Base-by-base conservation (phyloP, 148 eudicot species). In the Drosera capensis region DNA sequence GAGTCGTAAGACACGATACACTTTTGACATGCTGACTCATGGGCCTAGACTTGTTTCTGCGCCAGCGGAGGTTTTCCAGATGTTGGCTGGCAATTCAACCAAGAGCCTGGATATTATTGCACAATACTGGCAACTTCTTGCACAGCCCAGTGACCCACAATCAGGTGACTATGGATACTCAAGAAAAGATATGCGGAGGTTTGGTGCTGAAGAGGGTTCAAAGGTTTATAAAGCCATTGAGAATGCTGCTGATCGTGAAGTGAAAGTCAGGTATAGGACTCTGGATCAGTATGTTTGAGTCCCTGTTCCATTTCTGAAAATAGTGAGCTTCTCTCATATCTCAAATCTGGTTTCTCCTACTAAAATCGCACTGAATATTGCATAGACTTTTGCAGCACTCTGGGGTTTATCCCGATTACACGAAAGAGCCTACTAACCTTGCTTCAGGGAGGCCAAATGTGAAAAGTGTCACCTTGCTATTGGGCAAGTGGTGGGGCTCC, bases 151-250 rank as follows among this genome's bases (percentile, higher is more conserved):
- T 55, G 72, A 82, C 55, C 79, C 88, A 62, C 84, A 44, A 43
- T 86, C 94, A 6, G 96, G 96, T 49, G 96, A 86, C 64, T 86
- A 71, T 56, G 96, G 96, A 14, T 81, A 78, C 65, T 71, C 87
- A 17, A 57, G 75, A 64, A 71, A 69, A 54, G 79, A 78, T 16
- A 78, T 86, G 87, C 57, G 58, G 57, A 49, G 52, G 4, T 86
- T 81, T 60, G 96, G 93, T 51, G 83, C 96, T 56, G 48, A 56
- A 50, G 70, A 81, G 46, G 96, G 96, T 28, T 53, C 54, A 20
- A 17, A 62, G 38, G 93, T 86, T 7, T 78, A 86, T 55, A 65
- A 60, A 48, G 70, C 79, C 35, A 36, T 86, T 59, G 87, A 81
- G 60, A 47, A 75, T 61, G 93, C 93, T 56, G 93, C 84, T 55